Percentiles rank a stretch among this genome's conserved stretches.
These are phyloP conservation scores for Craspedostauros australis DNA, from an alignment of 108 stramenopile species.

Conservation along the genomic window DNA sequence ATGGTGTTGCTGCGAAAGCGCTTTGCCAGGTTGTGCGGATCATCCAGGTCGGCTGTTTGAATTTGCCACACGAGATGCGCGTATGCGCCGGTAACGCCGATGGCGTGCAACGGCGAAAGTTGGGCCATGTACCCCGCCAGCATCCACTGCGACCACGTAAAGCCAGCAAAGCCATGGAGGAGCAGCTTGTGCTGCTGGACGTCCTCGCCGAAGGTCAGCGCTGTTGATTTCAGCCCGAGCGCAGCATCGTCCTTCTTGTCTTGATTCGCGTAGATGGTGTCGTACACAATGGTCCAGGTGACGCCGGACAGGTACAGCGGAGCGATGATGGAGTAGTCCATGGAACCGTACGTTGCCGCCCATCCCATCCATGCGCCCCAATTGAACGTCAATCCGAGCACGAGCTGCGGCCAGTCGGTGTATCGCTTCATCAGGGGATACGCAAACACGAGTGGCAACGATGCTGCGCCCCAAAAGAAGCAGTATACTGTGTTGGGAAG, in stretches of 20 bases:
- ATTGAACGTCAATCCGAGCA: constrained; percentile 96
- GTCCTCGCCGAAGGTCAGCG: constrained; percentile 81
- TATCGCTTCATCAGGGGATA: constrained; percentile 97
- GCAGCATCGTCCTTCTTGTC: constrained; percentile 90
- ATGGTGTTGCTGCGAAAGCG: constrained; percentile 76
- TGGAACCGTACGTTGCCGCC: constrained; percentile 65
- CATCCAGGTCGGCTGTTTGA: constrained; percentile 66
- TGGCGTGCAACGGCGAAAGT: constrained; percentile 30
- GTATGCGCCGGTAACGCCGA: constrained; percentile 52
- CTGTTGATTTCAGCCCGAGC: constrained; percentile 87
- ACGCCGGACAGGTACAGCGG: constrained; percentile 88
- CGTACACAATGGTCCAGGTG: constrained; percentile 97
- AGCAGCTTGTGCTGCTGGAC: constrained; percentile 46
- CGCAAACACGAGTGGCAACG: constrained; percentile 83
- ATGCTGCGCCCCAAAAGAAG: constrained; percentile 78
- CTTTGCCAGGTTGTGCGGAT: constrained; percentile 72
- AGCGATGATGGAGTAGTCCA: constrained; percentile 60
- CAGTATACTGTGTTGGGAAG: constrained; percentile 72
- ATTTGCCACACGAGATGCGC: constrained; percentile 86
- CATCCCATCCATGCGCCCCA: constrained; percentile 97
- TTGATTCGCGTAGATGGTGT: constrained; percentile 98
- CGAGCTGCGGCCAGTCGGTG: constrained; percentile 90
- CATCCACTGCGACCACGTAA: constrained; percentile 49
- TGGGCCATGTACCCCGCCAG: constrained; percentile 47
- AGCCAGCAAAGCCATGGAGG: constrained; percentile 39